Evolutionary conservation across 2,329 filamentous ascomycete species (phyloP), one percentile per base, ranked within the genome.

Genomic region (Ascosphaera aggregata): DNA sequence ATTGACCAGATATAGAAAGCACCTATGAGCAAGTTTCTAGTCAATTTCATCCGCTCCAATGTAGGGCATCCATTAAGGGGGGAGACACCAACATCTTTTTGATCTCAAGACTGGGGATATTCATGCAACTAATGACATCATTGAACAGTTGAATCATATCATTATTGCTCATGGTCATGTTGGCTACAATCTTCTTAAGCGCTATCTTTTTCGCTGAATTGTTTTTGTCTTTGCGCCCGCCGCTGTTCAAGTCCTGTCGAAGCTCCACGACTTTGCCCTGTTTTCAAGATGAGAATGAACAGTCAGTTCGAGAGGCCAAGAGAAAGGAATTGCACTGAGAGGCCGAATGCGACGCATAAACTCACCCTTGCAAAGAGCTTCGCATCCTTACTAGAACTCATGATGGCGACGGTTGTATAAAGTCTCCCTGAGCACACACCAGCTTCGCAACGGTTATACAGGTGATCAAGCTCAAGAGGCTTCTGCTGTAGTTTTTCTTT

Each of bases 141-240:
- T 86, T 84, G 50, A 98, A 98, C 39, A 98, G 66, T 31, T 82
- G 84, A 40, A 95, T 79, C 89, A 98, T 98, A 59, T 98, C 89
- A 54, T 95, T 98, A 63, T 98, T 98, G 71, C 86, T 95, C 89
- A 98, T 98, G 46, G 89, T 98, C 89, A 98, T 98, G 57, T 98
- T 98, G 56, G 89, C 89, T 50, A 98, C 89, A 49, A 98, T 95
- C 69, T 94, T 94, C 70, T 98, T 98, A 45, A 98, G 69, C 9
- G 89, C 85, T 54, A 94, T 91, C 71, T 95, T 95, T 68, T 95
- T 98, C 47, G 74, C 73, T 35, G 77, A 71, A 61, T 82, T 78
- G 62, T 91, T 93, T 70, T 94, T 95, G 64, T 98, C 89, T 65
- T 95, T 98, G 67, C 92, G 94, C 48, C 80, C 78, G 55, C 84